A percentile compares a stretch with the other conserved stretches of the same genome.
Evolutionary conservation across 176 grass and related monocot species (phyloP).

Genomic region (Oryza officinalis): DNA sequence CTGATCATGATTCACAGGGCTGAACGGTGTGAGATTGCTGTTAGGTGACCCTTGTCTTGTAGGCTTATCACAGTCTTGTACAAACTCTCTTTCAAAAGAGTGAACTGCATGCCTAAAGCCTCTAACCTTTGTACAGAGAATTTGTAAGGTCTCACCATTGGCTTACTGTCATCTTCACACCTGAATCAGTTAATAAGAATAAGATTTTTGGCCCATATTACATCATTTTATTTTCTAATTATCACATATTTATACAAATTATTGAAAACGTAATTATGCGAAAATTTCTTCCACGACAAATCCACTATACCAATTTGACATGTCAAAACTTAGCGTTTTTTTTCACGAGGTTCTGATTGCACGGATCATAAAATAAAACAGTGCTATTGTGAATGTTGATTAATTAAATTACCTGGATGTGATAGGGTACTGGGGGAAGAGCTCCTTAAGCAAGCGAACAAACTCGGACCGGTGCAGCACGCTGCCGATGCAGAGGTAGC

Average conservation of each 20-base stretch:
- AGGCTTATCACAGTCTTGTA: constrained; percentile 18
- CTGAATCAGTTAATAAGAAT: neutral
- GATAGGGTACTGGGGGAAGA: constrained; percentile 25
- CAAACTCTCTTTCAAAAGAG: constrained; percentile 28
- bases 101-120: constrained; percentile 31
- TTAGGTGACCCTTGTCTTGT: constrained; percentile 16
- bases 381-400: too few species aligned
- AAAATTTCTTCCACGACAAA: too few species aligned
- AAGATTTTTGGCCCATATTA: too few species aligned
- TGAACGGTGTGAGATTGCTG: neutral
- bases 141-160: constrained; percentile 24
- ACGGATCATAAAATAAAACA: too few species aligned
- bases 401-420: neutral
- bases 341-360: too few species aligned
- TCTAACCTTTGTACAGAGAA: constrained; percentile 15
- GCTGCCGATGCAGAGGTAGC: constrained; percentile 22
- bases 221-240: too few species aligned
- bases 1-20: neutral
- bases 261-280: too few species aligned
- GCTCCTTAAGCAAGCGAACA: constrained; percentile 2
- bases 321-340: too few species aligned
- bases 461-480: constrained; percentile 4
- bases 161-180: constrained; percentile 2
- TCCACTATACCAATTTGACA: too few species aligned
- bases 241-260: too few species aligned